A percentile compares a stretch with the other conserved stretches of the same genome.
Conservation (phyloP, 306 rosid species). For the Luffa aegyptiaca region DNA sequence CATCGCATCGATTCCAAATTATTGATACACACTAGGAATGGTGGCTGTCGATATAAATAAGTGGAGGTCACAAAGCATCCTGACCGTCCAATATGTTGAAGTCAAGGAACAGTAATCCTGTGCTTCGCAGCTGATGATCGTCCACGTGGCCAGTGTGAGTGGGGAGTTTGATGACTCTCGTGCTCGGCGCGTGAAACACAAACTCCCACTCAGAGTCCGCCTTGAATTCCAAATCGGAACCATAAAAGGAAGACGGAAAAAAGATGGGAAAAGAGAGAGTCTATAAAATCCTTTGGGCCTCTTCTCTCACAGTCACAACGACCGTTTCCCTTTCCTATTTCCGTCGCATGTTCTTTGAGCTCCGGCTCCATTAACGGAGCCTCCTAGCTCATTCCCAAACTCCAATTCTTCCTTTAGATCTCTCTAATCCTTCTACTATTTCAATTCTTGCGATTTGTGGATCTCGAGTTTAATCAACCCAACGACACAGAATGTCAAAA, state of each 20-base stretch:
- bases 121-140: background rate
- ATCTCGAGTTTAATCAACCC: conserved; percentile 21
- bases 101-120: background rate
- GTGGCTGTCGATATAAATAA: background rate
- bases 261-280: background rate
- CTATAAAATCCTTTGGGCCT: background rate
- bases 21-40: background rate
- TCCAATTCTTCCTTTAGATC: background rate
- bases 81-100: background rate
- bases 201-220: background rate
- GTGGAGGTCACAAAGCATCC: background rate
- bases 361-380: conserved; percentile 80
- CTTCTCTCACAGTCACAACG: conserved; percentile 7
- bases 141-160: background rate
- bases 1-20: background rate
- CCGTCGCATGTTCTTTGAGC: conserved; percentile 49
- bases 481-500: conserved; percentile 38
- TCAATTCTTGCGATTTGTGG: conserved; percentile 15
- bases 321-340: conserved; percentile 15
- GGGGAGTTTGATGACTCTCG: background rate
- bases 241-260: background rate
- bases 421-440: background rate
- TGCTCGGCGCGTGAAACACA: background rate
- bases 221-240: background rate
- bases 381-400: conserved; percentile 33